Percentiles rank a stretch among this genome's conserved stretches.
These are phyloP conservation scores for Aspergillus caelatus DNA, from an alignment of 2,329 filamentous ascomycete genomes.

Conservation along the genomic window DNA sequence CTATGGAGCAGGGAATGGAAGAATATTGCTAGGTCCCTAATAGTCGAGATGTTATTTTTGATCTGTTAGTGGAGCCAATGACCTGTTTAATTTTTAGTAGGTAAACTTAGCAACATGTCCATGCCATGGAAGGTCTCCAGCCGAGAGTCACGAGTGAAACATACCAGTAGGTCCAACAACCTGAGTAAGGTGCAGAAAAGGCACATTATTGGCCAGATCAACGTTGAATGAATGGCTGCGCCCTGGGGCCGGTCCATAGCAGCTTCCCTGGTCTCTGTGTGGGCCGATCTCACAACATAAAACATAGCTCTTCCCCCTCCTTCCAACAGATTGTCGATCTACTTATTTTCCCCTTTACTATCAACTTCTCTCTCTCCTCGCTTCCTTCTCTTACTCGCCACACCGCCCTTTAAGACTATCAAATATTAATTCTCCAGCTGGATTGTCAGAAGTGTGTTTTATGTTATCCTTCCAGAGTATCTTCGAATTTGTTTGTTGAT, in stretches of 20 bases:
- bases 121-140: conserved; percentile 14
- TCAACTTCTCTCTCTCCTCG: conserved; percentile 10
- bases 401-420: neutral
- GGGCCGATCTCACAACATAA: conserved; percentile 32
- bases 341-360: conserved; percentile 8
- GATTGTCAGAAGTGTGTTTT: neutral
- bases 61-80: conserved; percentile 13
- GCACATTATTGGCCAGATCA: conserved; percentile 27
- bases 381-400: conserved; percentile 7
- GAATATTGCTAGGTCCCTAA: neutral
- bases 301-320: conserved; percentile 29
- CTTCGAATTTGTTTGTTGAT: neutral
- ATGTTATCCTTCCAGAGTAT: neutral
- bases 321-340: conserved; percentile 22
- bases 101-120: conserved; percentile 2
- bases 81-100: conserved; percentile 2
- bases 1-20: neutral
- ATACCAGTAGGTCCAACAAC: conserved; percentile 18
- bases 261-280: conserved; percentile 31
- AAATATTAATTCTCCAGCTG: neutral
- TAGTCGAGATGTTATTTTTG: conserved; percentile 12
- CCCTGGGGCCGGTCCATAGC: conserved; percentile 20
- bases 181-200: conserved; percentile 25
- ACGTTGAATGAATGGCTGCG: conserved; percentile 16
- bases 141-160: conserved; percentile 27